phyloP scores from a whole-genome alignment of 495 filamentous ascomycete species.

The Aspergillus heteromorphus region DNA sequence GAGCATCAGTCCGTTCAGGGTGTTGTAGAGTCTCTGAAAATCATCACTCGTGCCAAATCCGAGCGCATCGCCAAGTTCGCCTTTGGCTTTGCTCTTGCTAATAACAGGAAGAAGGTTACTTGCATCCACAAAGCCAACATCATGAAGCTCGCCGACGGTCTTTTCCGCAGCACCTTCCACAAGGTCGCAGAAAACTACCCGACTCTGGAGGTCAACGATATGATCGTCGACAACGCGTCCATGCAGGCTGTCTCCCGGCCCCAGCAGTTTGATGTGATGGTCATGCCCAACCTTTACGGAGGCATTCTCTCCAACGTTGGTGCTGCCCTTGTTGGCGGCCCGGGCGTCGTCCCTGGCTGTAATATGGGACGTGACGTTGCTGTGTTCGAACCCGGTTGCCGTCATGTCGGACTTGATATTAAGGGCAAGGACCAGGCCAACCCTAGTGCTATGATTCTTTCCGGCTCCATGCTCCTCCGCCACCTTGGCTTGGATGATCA shows the following conservation, averaged over 20 bases:
- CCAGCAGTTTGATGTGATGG: constrained; percentile 99
- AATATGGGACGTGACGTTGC: constrained; percentile 99
- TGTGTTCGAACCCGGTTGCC: constrained; percentile 97
- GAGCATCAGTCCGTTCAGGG: constrained; percentile 97
- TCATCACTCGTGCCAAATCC: constrained; percentile 97
- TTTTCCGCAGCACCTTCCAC: constrained; percentile 97
- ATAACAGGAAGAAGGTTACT: constrained; percentile 97
- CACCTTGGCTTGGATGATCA: constrained; percentile 96
- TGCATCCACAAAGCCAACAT: constrained; percentile 99
- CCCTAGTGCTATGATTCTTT: constrained; percentile 91
- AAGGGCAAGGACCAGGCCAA: constrained; percentile 99
- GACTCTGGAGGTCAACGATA: constrained; percentile 88
- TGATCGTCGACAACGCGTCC: constrained; percentile 99
- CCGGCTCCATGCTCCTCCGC: constrained; percentile 90
- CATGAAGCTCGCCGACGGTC: constrained; percentile 98
- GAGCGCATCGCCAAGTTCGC: constrained; percentile 99
- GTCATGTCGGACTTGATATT: constrained; percentile 98
- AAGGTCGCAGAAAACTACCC: constrained; percentile 88
- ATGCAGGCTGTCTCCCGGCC: constrained; percentile 96
- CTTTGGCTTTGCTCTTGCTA: constrained; percentile 94
- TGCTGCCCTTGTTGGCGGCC: constrained; percentile 95
- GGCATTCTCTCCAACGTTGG: constrained; percentile 98
- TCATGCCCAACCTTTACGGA: constrained; percentile 99
- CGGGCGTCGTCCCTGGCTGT: constrained; percentile 94
- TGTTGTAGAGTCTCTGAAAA: constrained; percentile 98